Evolutionary conservation across 75 land plant species (phyloP), one percentile per base, ranked within the genome.

Genomic region (Pinus tabuliformis): DNA sequence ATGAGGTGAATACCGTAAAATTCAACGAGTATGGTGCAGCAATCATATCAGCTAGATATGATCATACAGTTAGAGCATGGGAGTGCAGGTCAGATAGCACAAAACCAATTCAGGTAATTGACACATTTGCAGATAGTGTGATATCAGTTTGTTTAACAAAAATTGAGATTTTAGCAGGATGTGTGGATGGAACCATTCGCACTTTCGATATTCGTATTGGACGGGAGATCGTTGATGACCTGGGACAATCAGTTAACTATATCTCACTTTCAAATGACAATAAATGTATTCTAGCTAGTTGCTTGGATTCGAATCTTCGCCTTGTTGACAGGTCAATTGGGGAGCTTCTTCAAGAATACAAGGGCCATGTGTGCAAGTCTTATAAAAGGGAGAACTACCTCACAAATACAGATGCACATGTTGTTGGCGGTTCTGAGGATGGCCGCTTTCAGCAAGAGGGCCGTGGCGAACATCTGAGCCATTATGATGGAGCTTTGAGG

Each of bases 151-250:
- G 85, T 58, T 83, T 94, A 73, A 97, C 98, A 59, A 90, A 87
- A 77, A 92, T 84, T 73, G 98, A 94, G 81, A 92, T 94, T 20
- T 82, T 97, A 75, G 99, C 95, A 75, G 98, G 99, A 66, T 87
- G 92, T 85, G 95, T 97, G 66, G 99, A 97, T 88, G 99, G 99
- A 76, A 86, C 99, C 77, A 87, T 97, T 22, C 89, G 95, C 52
- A 97, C 98, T 63, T 97, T 97, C 91, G 99, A 97, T 77, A 91
- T 97, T 75, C 89, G 98, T 15, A 84, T 81, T 39, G 99, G 99
- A 63, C 91, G 98, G 99, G 97, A 94, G 83, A 64, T 86, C 66
- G 87, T 86, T 13, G 97, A 96, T 76, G 57, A 87, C 60, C 73
- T 96, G 77, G 95, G 91, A 77, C 97, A 94, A 62, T 83, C 99